Conservation (phyloP, 768 basidiomycete genomes). For the Termitomyces sp. region DNA sequence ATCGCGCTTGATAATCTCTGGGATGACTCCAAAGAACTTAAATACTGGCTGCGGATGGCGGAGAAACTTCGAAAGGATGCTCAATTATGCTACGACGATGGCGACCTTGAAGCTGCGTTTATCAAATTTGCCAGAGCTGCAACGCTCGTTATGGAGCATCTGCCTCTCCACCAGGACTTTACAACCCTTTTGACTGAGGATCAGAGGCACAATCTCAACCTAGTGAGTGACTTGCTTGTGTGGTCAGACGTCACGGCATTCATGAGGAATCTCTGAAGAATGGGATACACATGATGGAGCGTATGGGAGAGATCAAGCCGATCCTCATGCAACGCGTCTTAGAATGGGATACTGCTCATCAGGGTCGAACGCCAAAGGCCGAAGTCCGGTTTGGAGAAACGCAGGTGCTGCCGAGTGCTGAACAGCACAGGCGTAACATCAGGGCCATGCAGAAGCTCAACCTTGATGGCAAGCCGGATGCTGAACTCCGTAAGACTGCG, state of each 20-base stretch:
- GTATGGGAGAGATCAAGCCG: constrained; percentile 60
- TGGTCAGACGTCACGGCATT: not conserved
- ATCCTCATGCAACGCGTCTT: constrained; percentile 59
- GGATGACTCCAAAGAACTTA: constrained; percentile 56
- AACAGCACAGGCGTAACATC: constrained; percentile 1
- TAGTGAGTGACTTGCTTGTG: constrained; percentile 51
- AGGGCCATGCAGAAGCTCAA: constrained; percentile 28
- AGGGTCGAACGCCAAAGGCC: not conserved
- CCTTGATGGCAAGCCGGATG: constrained; percentile 16
- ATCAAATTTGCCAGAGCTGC: constrained; percentile 68
- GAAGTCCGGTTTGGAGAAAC: not conserved
- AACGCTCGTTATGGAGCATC: constrained; percentile 70
- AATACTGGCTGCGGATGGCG: constrained; percentile 60
- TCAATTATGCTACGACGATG: constrained; percentile 36
- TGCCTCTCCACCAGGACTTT: constrained; percentile 72
- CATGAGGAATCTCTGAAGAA: constrained; percentile 12
- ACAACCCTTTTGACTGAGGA: constrained; percentile 44
- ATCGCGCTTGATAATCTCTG: constrained; percentile 49
- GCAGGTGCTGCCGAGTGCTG: constrained; percentile 17
- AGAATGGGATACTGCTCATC: constrained; percentile 33
- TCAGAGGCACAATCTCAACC: constrained; percentile 55
- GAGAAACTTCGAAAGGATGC: constrained; percentile 57
- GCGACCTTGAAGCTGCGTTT: constrained; percentile 66
- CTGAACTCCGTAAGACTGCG: constrained; percentile 17
- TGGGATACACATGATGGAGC: constrained; percentile 59